Conservation (phyloP, 148 eudicot genomes). For the Diospyros lotus region DNA sequence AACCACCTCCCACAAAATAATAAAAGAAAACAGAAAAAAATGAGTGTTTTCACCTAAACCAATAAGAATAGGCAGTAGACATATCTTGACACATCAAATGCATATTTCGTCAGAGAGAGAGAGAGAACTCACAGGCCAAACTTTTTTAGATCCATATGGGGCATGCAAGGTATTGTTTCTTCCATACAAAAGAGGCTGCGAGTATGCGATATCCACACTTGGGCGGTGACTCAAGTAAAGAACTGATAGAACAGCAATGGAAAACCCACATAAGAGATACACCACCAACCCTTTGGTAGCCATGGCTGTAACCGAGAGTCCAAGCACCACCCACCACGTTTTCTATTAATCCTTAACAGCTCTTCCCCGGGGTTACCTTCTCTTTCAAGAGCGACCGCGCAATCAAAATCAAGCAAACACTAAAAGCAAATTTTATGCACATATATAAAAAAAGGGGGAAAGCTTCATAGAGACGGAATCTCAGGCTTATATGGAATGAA, state of each 20-base stretch:
- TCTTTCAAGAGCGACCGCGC: not conserved
- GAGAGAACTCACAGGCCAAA: constrained; percentile 72
- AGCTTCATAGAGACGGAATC: too few relatives aligned
- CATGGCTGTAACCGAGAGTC: constrained; percentile 22
- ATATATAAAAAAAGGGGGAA: not conserved
- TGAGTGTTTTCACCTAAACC: too few relatives aligned
- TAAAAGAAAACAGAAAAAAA: not conserved
- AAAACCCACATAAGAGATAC: constrained; percentile 51
- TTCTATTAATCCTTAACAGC: not conserved
- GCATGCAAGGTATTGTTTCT: constrained; percentile 15
- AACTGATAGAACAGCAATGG: constrained; percentile 50
- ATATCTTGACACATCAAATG: too few relatives aligned
- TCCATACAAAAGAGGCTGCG: constrained; percentile 10
- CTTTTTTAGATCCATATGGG: constrained; percentile 31
- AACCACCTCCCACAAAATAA: constrained; percentile 10
- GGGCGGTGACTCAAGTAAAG: constrained; percentile 31
- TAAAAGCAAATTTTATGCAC: too few relatives aligned
- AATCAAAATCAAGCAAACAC: too few relatives aligned
- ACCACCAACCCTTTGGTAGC: constrained; percentile 51
- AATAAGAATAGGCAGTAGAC: too few relatives aligned
- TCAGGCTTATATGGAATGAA: too few relatives aligned
- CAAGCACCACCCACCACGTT: not conserved
- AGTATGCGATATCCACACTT: not conserved
- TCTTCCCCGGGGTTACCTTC: not conserved
- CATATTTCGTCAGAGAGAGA: not conserved